Evolutionary conservation across 2,329 filamentous ascomycete species (phyloP), one percentile per base, ranked within the genome.

Genomic region (Pseudogymnoascus sp.): DNA sequence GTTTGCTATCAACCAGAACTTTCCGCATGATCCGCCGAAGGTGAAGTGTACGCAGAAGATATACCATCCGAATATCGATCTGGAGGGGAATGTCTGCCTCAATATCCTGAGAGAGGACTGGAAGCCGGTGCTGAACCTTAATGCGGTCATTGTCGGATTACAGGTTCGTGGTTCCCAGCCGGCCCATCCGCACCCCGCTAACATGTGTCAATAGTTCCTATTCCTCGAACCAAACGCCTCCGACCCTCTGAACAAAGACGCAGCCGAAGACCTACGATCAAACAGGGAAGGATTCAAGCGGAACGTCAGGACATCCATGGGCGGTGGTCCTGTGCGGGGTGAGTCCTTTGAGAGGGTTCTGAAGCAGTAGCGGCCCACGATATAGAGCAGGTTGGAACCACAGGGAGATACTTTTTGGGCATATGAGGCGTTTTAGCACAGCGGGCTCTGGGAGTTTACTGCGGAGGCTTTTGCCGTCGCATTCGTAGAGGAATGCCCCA

Each of bases 71-170:
- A 99, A 99, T 76, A 99, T 99, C 73, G 94, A 99, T 72, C 82
- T 96, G 40, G 91, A 97, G 74, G 94, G 94, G 68, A 99, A 99
- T 73, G 92, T 99, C 65, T 99, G 94, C 79, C 78, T 99, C 71
- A 99, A 99, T 74, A 99, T 99, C 70, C 76, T 99, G 71, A 82
- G 94, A 64, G 94, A 99, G 78, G 94, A 99, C 78, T 99, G 94
- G 94, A 99, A 97, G 80, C 94, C 94, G 0, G 94, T 99, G 47
- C 78, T 99, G 72, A 97, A 97, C 74, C 76, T 99, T 73, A 97
- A 97, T 72, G 92, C 94, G 13, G 92, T 97, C 40, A 94, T 99
- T 68, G 92, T 97, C 60, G 94, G 94, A 41, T 77, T 99, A 72
- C 90, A 92, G 84, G 88, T 90, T 77, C 44, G 78, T 71, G 40